These are phyloP conservation scores for Dactylonectria macrodidyma DNA, from an alignment of 2,329 filamentous ascomycete genomes.

Conservation along the genomic window DNA sequence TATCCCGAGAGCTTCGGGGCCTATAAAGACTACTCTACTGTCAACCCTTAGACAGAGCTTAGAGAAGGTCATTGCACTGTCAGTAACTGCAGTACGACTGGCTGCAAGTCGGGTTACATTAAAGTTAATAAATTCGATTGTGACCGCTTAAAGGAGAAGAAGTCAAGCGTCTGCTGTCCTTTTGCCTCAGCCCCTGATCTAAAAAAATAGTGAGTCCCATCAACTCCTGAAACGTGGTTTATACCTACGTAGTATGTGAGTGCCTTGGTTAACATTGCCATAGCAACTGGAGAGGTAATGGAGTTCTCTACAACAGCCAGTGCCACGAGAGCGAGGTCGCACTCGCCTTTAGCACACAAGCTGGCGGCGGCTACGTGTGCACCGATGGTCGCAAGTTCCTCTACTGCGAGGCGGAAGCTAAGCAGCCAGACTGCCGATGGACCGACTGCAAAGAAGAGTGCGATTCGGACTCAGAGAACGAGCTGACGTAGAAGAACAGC, in stretches of 20 bases:
- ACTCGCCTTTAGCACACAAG: constrained; percentile 47
- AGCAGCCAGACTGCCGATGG: constrained; percentile 11
- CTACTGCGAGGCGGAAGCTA: constrained; percentile 46
- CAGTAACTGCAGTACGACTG: constrained; percentile 13
- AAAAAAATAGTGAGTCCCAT: constrained; percentile 41
- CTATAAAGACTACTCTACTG: constrained; percentile 24
- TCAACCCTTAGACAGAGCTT: background rate
- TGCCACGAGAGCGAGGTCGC: constrained; percentile 53
- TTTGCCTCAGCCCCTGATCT: constrained; percentile 48
- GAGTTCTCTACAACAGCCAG: constrained; percentile 49
- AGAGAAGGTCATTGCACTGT: constrained; percentile 5
- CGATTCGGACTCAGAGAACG: constrained; percentile 18
- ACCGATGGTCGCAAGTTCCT: constrained; percentile 49
- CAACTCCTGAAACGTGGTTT: background rate
- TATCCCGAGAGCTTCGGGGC: constrained; percentile 21
- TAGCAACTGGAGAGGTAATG: constrained; percentile 48
- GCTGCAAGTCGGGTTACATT: constrained; percentile 16
- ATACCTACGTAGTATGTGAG: too few species aligned
- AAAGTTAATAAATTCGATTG: background rate
- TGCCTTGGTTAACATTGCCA: background rate
- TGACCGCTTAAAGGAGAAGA: constrained; percentile 18
- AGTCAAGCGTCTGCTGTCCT: constrained; percentile 52
- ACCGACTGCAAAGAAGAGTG: constrained; percentile 16
- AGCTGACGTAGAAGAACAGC: constrained; percentile 25
- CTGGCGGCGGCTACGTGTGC: constrained; percentile 48